A percentile compares a stretch with the other conserved stretches of the same genome.
These are phyloP conservation scores for Tylopilus sp. DNA, from an alignment of 768 basidiomycete species.

Conservation along the genomic window DNA sequence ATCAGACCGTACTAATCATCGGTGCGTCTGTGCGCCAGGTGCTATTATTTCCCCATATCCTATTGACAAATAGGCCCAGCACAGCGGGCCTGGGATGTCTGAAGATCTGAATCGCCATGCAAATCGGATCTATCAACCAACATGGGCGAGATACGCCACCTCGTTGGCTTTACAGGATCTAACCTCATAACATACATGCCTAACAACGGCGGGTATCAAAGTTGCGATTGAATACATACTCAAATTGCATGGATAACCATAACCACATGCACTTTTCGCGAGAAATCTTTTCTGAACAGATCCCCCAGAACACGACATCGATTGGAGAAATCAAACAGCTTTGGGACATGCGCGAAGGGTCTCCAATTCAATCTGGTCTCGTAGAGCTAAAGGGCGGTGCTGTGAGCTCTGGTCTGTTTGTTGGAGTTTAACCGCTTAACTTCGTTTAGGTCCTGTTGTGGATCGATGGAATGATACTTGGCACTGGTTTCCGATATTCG, in stretches of 20 bases:
- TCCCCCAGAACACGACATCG: conserved; percentile 11
- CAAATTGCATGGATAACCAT: not conserved
- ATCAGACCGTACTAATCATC: conserved; percentile 41
- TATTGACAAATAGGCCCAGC: not conserved
- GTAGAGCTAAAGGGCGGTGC: conserved; percentile 16
- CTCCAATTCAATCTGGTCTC: conserved; percentile 12
- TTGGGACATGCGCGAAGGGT: conserved; percentile 1
- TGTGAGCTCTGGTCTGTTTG: not conserved
- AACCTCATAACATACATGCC: not conserved
- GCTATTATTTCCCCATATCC: no score
- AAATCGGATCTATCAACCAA: conserved; percentile 9
- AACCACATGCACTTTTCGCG: not conserved
- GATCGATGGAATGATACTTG: conserved; percentile 9
- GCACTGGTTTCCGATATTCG: conserved; percentile 12
- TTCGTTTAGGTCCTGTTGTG: not conserved
- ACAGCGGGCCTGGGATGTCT: conserved; percentile 9
- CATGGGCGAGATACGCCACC: conserved; percentile 2
- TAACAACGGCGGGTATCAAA: not conserved
- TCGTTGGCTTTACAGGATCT: not conserved
- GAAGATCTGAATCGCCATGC: conserved; percentile 11
- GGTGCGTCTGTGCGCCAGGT: conserved; percentile 25
- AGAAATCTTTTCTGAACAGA: not conserved
- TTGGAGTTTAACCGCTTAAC: no score
- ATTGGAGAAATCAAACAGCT: conserved; percentile 14
- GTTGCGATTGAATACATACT: not conserved